Conservation (phyloP, 2,329 filamentous ascomycete genomes). For the Trichoderma gracile region DNA sequence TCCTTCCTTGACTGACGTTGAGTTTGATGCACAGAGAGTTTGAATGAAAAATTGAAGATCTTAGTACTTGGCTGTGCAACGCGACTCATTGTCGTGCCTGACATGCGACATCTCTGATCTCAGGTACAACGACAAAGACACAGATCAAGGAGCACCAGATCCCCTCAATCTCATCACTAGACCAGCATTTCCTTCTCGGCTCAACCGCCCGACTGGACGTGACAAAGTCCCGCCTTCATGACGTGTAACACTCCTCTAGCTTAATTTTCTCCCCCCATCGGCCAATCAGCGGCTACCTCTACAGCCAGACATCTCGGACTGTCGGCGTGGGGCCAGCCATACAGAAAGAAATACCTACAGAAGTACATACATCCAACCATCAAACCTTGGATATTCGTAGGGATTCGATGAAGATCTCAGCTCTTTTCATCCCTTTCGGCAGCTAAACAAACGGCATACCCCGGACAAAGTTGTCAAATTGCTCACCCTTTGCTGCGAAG, state of each 20-base stretch:
- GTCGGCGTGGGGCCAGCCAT: slow-evolving; percentile 13
- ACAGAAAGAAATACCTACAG: too few relatives aligned
- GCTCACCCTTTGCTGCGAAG: neutral
- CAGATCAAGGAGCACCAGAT: neutral
- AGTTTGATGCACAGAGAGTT: neutral
- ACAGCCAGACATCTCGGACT: neutral
- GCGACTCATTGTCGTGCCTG: neutral
- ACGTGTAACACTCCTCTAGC: slow-evolving; percentile 5
- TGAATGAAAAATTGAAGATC: neutral
- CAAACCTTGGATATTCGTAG: neutral
- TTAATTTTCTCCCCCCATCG: neutral
- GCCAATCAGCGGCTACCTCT: slow-evolving; percentile 6
- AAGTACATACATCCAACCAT: too few relatives aligned
- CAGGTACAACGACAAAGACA: neutral
- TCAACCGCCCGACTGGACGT: neutral
- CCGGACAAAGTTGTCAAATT: neutral
- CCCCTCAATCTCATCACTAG: neutral
- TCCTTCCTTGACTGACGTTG: neutral
- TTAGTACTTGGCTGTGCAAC: too few relatives aligned
- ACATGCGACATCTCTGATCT: neutral
- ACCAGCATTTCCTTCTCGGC: neutral
- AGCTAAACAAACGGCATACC: neutral
- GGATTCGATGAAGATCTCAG: slow-evolving; percentile 2
- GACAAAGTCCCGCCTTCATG: slow-evolving; percentile 1
- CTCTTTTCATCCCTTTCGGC: neutral